Conservation (phyloP, 139 green algal species). For the Closterium sp. region DNA sequence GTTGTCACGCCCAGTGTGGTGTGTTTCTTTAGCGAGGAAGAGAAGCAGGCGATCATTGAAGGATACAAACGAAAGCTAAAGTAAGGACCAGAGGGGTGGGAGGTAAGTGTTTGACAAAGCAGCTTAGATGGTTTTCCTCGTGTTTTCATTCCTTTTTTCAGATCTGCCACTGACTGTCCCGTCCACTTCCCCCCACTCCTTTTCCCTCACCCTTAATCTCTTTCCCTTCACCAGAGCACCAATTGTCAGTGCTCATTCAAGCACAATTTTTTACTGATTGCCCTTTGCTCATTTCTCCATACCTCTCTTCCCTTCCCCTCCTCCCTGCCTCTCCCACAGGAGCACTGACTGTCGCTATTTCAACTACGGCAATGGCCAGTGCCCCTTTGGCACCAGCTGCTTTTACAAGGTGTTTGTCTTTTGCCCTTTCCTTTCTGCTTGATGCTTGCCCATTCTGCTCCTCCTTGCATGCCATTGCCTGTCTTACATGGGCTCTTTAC, state of each 20-base stretch:
- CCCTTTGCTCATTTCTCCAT: not conserved
- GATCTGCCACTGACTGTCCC: not conserved
- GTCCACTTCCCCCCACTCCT: not conserved
- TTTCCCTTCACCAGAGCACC: constrained; percentile 3
- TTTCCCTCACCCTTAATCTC: not conserved
- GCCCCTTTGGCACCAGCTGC: constrained; percentile 55
- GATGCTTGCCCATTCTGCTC: not conserved
- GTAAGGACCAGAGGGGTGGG: not conserved
- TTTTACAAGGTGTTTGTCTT: constrained; percentile 46
- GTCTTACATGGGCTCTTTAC: not conserved
- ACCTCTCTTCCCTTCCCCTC: not conserved
- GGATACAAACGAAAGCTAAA: constrained; percentile 40
- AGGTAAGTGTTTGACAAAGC: too few relatives aligned
- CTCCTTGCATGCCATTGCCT: not conserved
- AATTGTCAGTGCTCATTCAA: constrained; percentile 52
- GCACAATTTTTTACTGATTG: not conserved
- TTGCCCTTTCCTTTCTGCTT: not conserved
- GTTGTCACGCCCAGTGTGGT: constrained; percentile 40
- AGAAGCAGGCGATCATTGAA: constrained; percentile 23
- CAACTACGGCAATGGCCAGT: constrained; percentile 50
- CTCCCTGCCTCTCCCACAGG: not conserved
- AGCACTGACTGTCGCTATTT: constrained; percentile 53
- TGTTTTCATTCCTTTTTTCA: too few relatives aligned
- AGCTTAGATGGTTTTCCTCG: too few relatives aligned
- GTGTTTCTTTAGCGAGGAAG: constrained; percentile 22